Evolutionary conservation across 805 yeast genomes (phyloP), one percentile per base, ranked within the genome.

Genomic region (Gaillardinia entomophila): DNA sequence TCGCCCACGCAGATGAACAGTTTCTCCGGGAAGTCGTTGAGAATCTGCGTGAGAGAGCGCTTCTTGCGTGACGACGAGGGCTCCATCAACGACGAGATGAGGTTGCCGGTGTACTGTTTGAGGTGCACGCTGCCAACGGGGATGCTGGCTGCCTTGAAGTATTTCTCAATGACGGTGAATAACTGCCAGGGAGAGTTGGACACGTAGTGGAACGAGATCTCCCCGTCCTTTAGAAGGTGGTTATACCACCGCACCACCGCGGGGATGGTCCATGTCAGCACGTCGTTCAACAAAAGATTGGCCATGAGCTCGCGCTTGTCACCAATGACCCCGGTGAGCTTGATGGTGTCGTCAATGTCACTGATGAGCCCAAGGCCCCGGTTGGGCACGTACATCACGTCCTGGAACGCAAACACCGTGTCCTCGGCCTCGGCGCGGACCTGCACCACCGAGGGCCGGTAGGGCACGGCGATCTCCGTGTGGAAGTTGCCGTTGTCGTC

Each of bases 161-260:
- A 87, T 27, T 77, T 75, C 16, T 59, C 46, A 12, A 84, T 71
- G 5, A 75, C 66, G 13, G 76, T 70, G 53, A 70, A 88, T 16
- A 92, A 60, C 55, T 92, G 97, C 77, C 94, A 84, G 0, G 99
- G 99, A 1, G 95, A 79, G 58, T 94, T 92, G 6, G 97, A 89
- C 2, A 94, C 97, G 53, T 90, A 94, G 54, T 89, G 96, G 48
- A 90, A 77, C n/a, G 77, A 64, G 3, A 79, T 69, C 27, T 77
- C 68, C 10, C 68, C 55, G 7, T 59, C 50, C 4, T 40, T 24
- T 7, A 54, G 50, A 24, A 89, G 51, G n/a, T 62, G 58, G 6
- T 65, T 63, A 49, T 75, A 86, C 88, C 95, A 87, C 23, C 69
- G 66, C 3, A 82, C 70, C 17, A 92, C 81, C 2, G 85, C 80